Percentiles rank a stretch among this genome's conserved stretches.
Conservation (phyloP, 495 filamentous ascomycete species). For the Penicillium soppii region DNA sequence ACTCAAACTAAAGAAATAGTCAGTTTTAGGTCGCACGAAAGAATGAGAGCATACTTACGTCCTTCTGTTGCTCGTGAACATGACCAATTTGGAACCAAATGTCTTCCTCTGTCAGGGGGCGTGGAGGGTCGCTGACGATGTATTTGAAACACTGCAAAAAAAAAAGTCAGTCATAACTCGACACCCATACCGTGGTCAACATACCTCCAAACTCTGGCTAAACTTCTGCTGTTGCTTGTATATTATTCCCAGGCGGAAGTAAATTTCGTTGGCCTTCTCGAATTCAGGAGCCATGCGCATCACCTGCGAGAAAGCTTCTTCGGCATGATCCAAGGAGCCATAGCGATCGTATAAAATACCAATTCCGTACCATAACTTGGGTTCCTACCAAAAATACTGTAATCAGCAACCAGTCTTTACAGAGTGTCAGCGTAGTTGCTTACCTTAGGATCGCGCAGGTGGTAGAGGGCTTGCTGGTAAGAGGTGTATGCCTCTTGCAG, state of each 20-base stretch:
- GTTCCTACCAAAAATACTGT: slow-evolving; percentile 61
- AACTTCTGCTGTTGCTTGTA: slow-evolving; percentile 99
- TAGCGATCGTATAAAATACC: slow-evolving; percentile 98
- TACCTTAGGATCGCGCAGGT: slow-evolving; percentile 93
- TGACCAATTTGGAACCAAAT: slow-evolving; percentile 99
- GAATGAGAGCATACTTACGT: slow-evolving; percentile 59
- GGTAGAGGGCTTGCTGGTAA: slow-evolving; percentile 92
- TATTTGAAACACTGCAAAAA: slow-evolving; percentile 89
- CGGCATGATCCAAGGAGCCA: slow-evolving; percentile 94
- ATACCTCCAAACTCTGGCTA: slow-evolving; percentile 83
- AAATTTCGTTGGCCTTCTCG: slow-evolving; percentile 99
- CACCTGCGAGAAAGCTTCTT: slow-evolving; percentile 97
- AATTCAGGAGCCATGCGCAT: slow-evolving; percentile 99
- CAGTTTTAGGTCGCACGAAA: slow-evolving; percentile 6
- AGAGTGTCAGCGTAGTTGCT: slow-evolving; percentile 11
- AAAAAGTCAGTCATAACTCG: slow-evolving; percentile 6
- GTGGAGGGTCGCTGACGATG: slow-evolving; percentile 89
- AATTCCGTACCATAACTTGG: slow-evolving; percentile 98
- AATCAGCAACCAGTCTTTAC: neutral
- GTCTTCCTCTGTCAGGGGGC: slow-evolving; percentile 93
- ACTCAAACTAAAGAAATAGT: slow-evolving; percentile 69
- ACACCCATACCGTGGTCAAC: slow-evolving; percentile 13
- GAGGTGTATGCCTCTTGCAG: slow-evolving; percentile 96
- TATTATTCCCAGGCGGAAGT: slow-evolving; percentile 97
- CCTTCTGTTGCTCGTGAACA: slow-evolving; percentile 98